Evolutionary conservation across 2,329 filamentous ascomycete genomes (phyloP).

Genomic region (Zymoseptoria passerinii): DNA sequence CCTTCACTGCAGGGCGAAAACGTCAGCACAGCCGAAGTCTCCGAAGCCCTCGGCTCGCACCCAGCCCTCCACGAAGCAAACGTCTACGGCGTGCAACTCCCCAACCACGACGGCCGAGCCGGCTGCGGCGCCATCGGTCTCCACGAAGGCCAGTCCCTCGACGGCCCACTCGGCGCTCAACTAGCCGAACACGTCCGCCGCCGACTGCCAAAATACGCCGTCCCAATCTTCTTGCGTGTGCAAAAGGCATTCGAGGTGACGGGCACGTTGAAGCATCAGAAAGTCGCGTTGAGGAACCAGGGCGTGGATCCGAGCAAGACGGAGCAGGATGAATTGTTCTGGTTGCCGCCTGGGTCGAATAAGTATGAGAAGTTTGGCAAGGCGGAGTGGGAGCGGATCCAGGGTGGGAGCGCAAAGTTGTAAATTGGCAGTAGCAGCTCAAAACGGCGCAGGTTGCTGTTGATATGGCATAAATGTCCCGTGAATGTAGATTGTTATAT

Average conservation of each 20-base stretch:
- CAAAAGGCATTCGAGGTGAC: constrained; percentile 57
- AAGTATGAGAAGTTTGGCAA: constrained; percentile 59
- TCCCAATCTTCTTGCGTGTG: constrained; percentile 68
- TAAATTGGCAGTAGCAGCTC: constrained; percentile 44
- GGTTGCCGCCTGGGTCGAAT: constrained; percentile 52
- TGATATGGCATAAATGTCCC: background rate
- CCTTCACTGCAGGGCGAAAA: constrained; percentile 21
- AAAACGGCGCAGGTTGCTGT: background rate
- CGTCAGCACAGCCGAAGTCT: constrained; percentile 53
- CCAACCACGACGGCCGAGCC: constrained; percentile 73
- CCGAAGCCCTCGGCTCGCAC: constrained; percentile 62
- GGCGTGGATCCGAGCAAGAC: constrained; percentile 61
- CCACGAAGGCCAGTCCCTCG: constrained; percentile 29
- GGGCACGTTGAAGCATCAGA: constrained; percentile 85
- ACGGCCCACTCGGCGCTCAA: constrained; percentile 36
- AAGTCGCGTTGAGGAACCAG: constrained; percentile 60
- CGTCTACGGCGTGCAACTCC: constrained; percentile 74
- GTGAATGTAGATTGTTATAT: background rate
- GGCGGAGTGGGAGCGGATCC: constrained; percentile 61
- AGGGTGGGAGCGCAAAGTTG: constrained; percentile 61
- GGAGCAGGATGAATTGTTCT: constrained; percentile 48
- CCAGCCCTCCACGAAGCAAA: constrained; percentile 66
- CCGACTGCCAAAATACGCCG: constrained; percentile 62
- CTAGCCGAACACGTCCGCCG: constrained; percentile 52
- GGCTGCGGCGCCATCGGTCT: constrained; percentile 67